Percentiles rank a stretch among this genome's conserved stretches.
Evolutionary conservation across 208 protist genomes (phyloP).

Genomic region (Crithidia brevicula): DNA sequence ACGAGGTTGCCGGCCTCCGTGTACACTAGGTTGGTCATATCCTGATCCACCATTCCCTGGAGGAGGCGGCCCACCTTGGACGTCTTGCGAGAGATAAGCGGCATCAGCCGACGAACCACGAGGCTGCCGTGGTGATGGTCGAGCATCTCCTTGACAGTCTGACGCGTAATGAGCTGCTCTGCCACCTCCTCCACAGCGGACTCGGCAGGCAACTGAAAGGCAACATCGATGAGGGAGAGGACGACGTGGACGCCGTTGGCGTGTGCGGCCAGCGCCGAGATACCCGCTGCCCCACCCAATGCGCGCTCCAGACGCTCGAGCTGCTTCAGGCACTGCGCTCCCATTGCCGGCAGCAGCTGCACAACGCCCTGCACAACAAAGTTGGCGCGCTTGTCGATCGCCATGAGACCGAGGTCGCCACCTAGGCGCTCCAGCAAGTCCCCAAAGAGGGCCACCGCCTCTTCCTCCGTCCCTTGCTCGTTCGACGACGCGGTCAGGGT

Average conservation of each 20-base stretch:
- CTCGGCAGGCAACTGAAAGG: constrained; percentile 39
- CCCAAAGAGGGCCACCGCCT: constrained; percentile 46
- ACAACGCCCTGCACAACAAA: constrained; percentile 85
- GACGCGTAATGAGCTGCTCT: constrained; percentile 44
- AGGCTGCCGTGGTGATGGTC: constrained; percentile 70
- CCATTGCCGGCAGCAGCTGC: constrained; percentile 48
- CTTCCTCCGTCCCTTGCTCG: constrained; percentile 4
- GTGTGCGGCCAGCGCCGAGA: constrained; percentile 47
- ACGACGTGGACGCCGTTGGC: constrained; percentile 81
- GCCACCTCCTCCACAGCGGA: constrained; percentile 61
- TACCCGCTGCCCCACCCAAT: constrained; percentile 53
- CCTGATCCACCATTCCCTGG: constrained; percentile 56
- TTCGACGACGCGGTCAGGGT: constrained; percentile 17
- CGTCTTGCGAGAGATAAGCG: constrained; percentile 55
- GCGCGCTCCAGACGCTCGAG: constrained; percentile 45
- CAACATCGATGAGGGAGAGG: constrained; percentile 53
- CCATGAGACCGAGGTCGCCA: constrained; percentile 59
- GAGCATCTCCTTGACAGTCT: constrained; percentile 62
- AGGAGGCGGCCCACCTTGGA: constrained; percentile 73
- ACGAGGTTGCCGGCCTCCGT: constrained; percentile 84
- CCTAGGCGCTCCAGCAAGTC: constrained; percentile 51
- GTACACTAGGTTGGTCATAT: constrained; percentile 58
- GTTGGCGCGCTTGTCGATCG: constrained; percentile 70
- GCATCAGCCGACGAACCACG: constrained; percentile 76
- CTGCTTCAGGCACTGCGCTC: constrained; percentile 30